A percentile compares a stretch with the other conserved stretches of the same genome.
Conservation (phyloP, 2,329 filamentous ascomycete genomes). For the Colletotrichum sp. region DNA sequence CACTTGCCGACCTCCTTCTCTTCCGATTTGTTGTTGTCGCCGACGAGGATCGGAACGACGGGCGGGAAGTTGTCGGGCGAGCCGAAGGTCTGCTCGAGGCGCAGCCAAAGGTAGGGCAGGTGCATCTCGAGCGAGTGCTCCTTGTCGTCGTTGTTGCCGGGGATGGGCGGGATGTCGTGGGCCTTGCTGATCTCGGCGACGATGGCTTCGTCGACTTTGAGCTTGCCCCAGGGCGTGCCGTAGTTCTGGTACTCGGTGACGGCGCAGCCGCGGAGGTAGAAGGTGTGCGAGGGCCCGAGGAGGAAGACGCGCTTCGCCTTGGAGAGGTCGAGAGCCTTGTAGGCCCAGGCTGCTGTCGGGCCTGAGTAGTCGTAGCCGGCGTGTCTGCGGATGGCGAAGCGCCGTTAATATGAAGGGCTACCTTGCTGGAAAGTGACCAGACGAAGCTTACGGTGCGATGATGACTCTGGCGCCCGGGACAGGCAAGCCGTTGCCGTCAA, state of each 20-base stretch:
- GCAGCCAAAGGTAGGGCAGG: slow-evolving; percentile 89
- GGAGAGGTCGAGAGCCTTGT: slow-evolving; percentile 84
- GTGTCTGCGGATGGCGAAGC: slow-evolving; percentile 62
- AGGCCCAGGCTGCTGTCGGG: slow-evolving; percentile 91
- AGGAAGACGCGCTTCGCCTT: slow-evolving; percentile 88
- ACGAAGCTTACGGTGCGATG: slow-evolving; percentile 23
- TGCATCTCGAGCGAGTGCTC: slow-evolving; percentile 99
- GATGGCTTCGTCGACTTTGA: slow-evolving; percentile 67
- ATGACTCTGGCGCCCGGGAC: slow-evolving; percentile 79
- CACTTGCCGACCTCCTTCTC: slow-evolving; percentile 74
- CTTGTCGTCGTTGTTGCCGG: slow-evolving; percentile 68
- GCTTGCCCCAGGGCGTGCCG: slow-evolving; percentile 75
- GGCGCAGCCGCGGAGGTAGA: slow-evolving; percentile 78
- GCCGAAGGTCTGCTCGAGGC: slow-evolving; percentile 59
- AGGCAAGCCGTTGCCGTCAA: slow-evolving; percentile 68
- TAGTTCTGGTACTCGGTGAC: slow-evolving; percentile 76
- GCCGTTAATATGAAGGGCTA: slow-evolving; percentile 14
- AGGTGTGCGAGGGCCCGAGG: slow-evolving; percentile 90
- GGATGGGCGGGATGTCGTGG: slow-evolving; percentile 62
- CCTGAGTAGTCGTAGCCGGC: slow-evolving; percentile 95
- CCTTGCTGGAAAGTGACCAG: background rate
- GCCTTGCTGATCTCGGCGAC: slow-evolving; percentile 39
- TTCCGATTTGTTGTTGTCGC: slow-evolving; percentile 68
- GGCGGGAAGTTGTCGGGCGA: slow-evolving; percentile 66
- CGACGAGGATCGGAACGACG: slow-evolving; percentile 86